phyloP scores from a whole-genome alignment of 768 basidiomycete genomes.

The Auricularia cornea region DNA sequence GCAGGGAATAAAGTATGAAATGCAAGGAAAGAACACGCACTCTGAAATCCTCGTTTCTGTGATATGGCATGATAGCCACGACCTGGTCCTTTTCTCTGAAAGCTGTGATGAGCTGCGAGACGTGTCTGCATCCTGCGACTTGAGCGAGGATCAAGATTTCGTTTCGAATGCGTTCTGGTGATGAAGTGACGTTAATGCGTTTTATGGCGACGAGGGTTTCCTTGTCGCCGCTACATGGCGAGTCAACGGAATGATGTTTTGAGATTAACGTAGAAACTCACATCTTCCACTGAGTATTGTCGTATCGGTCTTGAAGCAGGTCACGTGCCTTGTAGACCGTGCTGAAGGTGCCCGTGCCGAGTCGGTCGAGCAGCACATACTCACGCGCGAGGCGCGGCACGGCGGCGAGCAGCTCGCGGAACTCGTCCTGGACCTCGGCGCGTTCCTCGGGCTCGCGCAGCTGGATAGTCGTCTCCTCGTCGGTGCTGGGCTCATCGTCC shows the following conservation, averaged over 20 bases:
- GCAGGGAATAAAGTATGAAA: not conserved
- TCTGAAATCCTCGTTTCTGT: slow-evolving; percentile 85
- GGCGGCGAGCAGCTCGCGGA: slow-evolving; percentile 53
- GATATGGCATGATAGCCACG: slow-evolving; percentile 89
- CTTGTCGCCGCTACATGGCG: slow-evolving; percentile 39
- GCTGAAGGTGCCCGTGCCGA: slow-evolving; percentile 85
- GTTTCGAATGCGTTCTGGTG: slow-evolving; percentile 84
- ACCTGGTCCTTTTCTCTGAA: slow-evolving; percentile 89
- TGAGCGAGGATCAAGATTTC: slow-evolving; percentile 87
- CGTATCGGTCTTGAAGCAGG: slow-evolving; percentile 65
- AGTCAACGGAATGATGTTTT: too few species aligned
- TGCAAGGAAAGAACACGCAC: slow-evolving; percentile 39
- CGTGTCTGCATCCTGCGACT: slow-evolving; percentile 75
- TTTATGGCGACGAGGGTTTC: slow-evolving; percentile 86
- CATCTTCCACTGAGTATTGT: slow-evolving; percentile 61
- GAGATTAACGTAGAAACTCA: too few species aligned
- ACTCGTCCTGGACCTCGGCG: slow-evolving; percentile 68
- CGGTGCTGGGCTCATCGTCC: slow-evolving; percentile 36
- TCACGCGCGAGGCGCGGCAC: slow-evolving; percentile 58
- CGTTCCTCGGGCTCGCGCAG: slow-evolving; percentile 59
- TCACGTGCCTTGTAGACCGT: slow-evolving; percentile 99
- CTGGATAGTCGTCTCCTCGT: slow-evolving; percentile 54
- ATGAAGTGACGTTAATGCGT: slow-evolving; percentile 94
- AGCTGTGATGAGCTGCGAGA: slow-evolving; percentile 90
- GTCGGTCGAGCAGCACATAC: slow-evolving; percentile 78